phyloP scores from a whole-genome alignment of 1,284 basidiomycete genomes.

The Caloboletus inedulis region DNA sequence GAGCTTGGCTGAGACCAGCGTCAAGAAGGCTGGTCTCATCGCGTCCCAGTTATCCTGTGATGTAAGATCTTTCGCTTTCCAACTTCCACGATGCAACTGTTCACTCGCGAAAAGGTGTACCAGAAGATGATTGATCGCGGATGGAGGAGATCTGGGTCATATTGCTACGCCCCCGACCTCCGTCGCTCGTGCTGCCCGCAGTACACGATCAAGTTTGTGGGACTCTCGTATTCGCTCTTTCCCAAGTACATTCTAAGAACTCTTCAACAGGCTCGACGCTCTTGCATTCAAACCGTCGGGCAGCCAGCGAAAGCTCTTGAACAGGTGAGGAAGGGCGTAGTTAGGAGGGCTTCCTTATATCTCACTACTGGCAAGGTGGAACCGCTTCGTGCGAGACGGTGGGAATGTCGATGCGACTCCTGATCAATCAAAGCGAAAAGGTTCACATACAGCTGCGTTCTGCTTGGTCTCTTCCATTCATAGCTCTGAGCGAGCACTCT shows the following conservation, averaged over 20 bases:
- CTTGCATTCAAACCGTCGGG: conserved; percentile 69
- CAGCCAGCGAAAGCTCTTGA: conserved; percentile 75
- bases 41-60: conserved; percentile 46
- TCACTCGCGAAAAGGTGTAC: conserved; percentile 50
- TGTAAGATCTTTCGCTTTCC: conserved; percentile 35
- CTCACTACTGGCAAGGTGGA: conserved; percentile 56
- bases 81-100: neutral
- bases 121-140: conserved; percentile 84
- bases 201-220: conserved; percentile 78
- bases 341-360: conserved; percentile 6
- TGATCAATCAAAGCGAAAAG: conserved; percentile 25
- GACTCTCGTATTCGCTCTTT: conserved; percentile 5
- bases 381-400: conserved; percentile 61
- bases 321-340: conserved; percentile 45
- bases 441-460: conserved; percentile 23
- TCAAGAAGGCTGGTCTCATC: conserved; percentile 37
- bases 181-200: conserved; percentile 85
- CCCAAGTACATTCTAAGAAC: conserved; percentile 3
- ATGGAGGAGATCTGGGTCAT: conserved; percentile 84
- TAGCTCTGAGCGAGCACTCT: conserved; percentile 25
- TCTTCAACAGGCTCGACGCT: conserved; percentile 63
- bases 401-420: conserved; percentile 37
- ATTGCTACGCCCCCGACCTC: conserved; percentile 84
- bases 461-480: conserved; percentile 49
- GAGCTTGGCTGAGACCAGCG: conserved; percentile 32